phyloP scores from a whole-genome alignment of 106 monocot genomes.

The Chionographis japonica region DNA sequence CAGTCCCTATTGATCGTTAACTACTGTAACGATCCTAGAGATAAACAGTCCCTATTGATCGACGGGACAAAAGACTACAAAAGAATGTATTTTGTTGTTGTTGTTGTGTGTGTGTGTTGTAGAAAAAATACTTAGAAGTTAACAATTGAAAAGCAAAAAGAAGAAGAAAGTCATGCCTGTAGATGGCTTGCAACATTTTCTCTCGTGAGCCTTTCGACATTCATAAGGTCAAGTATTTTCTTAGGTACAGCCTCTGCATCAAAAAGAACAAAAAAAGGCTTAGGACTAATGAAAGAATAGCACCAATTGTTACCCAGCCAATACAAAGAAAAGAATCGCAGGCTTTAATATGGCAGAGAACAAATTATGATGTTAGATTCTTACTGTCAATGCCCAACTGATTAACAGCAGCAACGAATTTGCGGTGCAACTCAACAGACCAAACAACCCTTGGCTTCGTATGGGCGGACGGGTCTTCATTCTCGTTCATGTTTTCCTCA shows the following conservation, averaged over 20 bases:
- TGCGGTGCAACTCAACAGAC: slow-evolving; percentile 66
- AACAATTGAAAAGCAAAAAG: background rate
- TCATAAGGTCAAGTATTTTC: slow-evolving; percentile 68
- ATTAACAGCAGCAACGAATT: slow-evolving; percentile 72
- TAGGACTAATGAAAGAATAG: too few relatives aligned
- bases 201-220: slow-evolving; percentile 61
- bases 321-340: background rate
- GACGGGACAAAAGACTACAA: too few relatives aligned
- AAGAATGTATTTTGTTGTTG: too few relatives aligned
- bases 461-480: slow-evolving; percentile 52
- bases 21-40: too few relatives aligned
- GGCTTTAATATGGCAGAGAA: background rate
- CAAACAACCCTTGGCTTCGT: slow-evolving; percentile 83
- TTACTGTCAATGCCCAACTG: slow-evolving; percentile 76
- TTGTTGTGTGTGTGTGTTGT: background rate
- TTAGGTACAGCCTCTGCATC: slow-evolving; percentile 67
- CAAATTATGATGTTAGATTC: background rate
- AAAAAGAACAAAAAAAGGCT: background rate
- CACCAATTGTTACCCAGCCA: too few relatives aligned
- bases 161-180: slow-evolving; percentile 29
- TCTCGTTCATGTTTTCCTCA: slow-evolving; percentile 36
- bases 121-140: background rate
- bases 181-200: slow-evolving; percentile 78
- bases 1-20: too few relatives aligned
- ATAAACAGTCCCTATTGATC: too few relatives aligned